Conservation (phyloP, 139 green algal species). For the Coccomyxa sp. region DNA sequence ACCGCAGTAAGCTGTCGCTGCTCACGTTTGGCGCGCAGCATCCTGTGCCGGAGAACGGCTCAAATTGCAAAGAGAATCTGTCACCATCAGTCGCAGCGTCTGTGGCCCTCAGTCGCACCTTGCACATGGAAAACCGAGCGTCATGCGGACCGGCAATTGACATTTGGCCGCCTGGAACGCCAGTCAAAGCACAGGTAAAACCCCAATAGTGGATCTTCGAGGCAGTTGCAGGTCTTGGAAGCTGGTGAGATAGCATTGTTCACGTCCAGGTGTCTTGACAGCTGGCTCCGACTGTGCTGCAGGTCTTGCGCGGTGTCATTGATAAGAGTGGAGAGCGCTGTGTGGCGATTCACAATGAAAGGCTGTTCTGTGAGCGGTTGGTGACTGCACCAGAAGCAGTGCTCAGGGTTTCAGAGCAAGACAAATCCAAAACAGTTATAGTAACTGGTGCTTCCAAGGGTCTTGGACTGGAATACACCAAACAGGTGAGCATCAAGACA, state of each 20-base stretch:
- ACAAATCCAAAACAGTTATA: neutral
- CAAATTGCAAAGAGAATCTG: no score
- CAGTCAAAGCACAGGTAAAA: no score
- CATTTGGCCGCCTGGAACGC: no score
- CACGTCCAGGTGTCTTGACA: no score
- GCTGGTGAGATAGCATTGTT: no score
- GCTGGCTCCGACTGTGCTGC: neutral
- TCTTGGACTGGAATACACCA: conserved; percentile 23
- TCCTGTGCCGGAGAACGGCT: no score
- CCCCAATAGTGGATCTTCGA: no score
- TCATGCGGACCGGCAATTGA: neutral
- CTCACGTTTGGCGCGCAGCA: conserved; percentile 5
- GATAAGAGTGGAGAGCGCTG: neutral
- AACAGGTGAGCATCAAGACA: neutral
- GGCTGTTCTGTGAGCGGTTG: neutral
- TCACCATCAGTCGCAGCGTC: no score
- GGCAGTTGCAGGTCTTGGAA: no score
- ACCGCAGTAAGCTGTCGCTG: neutral
- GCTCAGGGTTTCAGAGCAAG: neutral
- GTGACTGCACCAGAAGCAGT: neutral
- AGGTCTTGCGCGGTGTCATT: neutral
- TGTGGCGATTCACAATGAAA: neutral
- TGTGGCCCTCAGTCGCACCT: no score
- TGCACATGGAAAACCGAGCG: neutral
- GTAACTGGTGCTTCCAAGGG: conserved; percentile 32